phyloP scores from a whole-genome alignment of 805 yeast genomes.

The Candida khao-thaluensis region DNA sequence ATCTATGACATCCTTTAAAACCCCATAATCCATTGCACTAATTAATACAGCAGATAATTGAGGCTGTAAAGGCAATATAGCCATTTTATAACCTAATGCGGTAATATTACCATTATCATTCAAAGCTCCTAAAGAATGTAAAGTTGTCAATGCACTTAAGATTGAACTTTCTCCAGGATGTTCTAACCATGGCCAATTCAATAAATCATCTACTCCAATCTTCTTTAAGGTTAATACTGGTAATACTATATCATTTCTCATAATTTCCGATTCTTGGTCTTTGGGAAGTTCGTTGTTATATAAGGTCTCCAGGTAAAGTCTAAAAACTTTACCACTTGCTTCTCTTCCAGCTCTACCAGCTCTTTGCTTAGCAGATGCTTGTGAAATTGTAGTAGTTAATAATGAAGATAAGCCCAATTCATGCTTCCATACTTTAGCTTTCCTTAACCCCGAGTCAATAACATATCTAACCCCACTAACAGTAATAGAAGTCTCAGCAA shows the following conservation, averaged over 20 bases:
- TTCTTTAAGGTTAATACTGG: conserved; percentile 83
- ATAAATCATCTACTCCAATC: conserved; percentile 77
- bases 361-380: conserved; percentile 70
- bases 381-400: conserved; percentile 87
- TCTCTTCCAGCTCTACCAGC: conserved; percentile 92
- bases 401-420: conserved; percentile 90
- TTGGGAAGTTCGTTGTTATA: conserved; percentile 55
- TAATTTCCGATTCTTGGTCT: conserved; percentile 92
- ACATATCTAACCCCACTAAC: conserved; percentile 93
- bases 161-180: conserved; percentile 81
- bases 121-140: conserved; percentile 77
- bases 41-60: conserved; percentile 84
- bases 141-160: conserved; percentile 70
- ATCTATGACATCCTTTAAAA: conserved; percentile 71
- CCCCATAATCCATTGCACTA: conserved; percentile 58
- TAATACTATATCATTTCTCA: conserved; percentile 78
- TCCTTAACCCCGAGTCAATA: conserved; percentile 87
- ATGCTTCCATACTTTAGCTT: conserved; percentile 94
- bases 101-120: conserved; percentile 78
- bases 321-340: conserved; percentile 78
- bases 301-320: conserved; percentile 76
- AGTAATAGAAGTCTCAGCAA: conserved; percentile 97
- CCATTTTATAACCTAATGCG: conserved; percentile 78
- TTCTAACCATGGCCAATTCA: conserved; percentile 91
- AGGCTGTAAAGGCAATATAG: conserved; percentile 88